Evolutionary conservation across 2,329 filamentous ascomycete species (phyloP).

Genomic region (Colletotrichum sp.): DNA sequence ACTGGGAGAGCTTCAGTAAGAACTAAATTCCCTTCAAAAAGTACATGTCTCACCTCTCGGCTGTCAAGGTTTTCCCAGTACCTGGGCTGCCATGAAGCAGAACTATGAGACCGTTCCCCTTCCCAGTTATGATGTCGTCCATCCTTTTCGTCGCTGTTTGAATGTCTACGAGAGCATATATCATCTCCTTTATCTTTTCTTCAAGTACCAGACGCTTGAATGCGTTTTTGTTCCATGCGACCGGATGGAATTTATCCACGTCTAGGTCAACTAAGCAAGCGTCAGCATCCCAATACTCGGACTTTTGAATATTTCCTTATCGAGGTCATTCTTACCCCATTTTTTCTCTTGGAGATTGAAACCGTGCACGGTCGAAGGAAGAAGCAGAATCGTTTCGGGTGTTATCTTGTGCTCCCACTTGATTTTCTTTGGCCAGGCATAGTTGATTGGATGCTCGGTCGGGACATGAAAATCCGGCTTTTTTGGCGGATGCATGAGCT

Average conservation of each 20-base stretch:
- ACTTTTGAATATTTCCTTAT: no score
- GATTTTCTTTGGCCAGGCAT: rapidly evolving
- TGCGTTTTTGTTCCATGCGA: rapidly evolving
- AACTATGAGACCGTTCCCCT: rapidly evolving
- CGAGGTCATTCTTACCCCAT: neutral
- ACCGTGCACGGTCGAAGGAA: neutral
- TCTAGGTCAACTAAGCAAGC: no score
- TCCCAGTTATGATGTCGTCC: neutral
- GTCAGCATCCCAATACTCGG: neutral
- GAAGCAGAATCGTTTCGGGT: rapidly evolving
- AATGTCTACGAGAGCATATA: neutral
- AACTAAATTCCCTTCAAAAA: no score
- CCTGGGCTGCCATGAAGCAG: neutral
- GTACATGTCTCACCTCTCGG: neutral
- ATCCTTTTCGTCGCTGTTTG: neutral
- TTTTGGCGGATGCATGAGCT: neutral
- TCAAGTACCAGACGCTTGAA: neutral
- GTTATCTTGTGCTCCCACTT: neutral
- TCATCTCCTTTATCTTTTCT: neutral
- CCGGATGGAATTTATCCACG: rapidly evolving
- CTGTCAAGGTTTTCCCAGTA: rapidly evolving
- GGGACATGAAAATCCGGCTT: no score
- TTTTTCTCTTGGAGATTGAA: neutral
- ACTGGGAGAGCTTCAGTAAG: rapidly evolving
- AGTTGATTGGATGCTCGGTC: no score